Percentiles rank a stretch among this genome's conserved stretches.
phyloP scores from a whole-genome alignment of 2,329 filamentous ascomycete genomes.

The Colletotrichum sp. region DNA sequence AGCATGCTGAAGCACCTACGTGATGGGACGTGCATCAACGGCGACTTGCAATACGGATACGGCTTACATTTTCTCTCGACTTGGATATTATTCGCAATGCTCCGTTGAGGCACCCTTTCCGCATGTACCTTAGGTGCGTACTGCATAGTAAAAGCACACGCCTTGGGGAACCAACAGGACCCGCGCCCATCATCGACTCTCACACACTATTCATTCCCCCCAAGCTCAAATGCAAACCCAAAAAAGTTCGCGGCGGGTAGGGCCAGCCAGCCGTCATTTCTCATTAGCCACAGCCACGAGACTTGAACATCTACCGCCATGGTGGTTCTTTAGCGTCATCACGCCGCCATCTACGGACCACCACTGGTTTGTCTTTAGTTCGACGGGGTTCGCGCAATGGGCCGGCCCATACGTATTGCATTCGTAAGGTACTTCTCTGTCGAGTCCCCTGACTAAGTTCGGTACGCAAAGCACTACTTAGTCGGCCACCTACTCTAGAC shows the following conservation, averaged over 20 bases:
- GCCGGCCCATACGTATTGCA: background rate
- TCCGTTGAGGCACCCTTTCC: too few relatives aligned
- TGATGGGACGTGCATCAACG: background rate
- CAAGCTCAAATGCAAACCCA: background rate
- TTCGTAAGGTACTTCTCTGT: background rate
- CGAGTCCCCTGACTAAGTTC: background rate
- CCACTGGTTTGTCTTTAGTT: background rate
- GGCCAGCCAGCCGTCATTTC: conserved; percentile 8
- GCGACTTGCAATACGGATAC: background rate
- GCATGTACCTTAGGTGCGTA: too few relatives aligned
- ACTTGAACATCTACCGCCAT: background rate
- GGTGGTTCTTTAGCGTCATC: background rate
- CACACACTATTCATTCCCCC: background rate
- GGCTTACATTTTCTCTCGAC: background rate
- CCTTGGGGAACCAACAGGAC: background rate
- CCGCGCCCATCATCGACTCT: background rate
- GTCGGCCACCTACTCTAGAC: background rate
- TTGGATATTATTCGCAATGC: too few relatives aligned
- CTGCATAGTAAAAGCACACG: too few relatives aligned
- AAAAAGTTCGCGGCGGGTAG: background rate
- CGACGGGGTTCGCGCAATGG: background rate
- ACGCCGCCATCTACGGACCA: background rate
- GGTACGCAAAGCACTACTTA: background rate
- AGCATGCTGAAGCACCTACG: background rate
- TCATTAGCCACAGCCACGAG: conserved; percentile 14